A percentile compares a stretch with the other conserved stretches of the same genome.
Evolutionary conservation across 108 stramenopile genomes (phyloP).

Genomic region (Mediolabrus comicus): DNA sequence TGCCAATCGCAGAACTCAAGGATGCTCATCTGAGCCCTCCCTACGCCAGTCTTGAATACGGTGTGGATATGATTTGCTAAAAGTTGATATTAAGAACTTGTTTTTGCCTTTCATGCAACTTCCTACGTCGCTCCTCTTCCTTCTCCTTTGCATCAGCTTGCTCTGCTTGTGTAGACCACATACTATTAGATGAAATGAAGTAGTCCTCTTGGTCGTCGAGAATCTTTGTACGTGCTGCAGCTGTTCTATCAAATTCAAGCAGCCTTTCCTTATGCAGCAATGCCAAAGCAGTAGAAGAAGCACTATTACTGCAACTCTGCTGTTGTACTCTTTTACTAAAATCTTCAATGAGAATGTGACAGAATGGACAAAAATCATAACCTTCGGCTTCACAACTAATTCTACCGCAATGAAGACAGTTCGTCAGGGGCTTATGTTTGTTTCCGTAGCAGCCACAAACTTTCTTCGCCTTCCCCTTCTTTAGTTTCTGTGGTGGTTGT

Average conservation of each 20-base stretch:
- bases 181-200: constrained; percentile 27
- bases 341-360: constrained; percentile 26
- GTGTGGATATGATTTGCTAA: no score
- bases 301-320: neutral
- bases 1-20: no score
- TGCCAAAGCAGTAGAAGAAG: constrained; percentile 23
- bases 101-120: constrained; percentile 32
- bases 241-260: constrained; percentile 42
- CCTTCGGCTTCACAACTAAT: constrained; percentile 41
- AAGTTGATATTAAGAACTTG: constrained; percentile 20
- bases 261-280: constrained; percentile 44
- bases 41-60: no score
- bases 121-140: constrained; percentile 22
- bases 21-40: no score
- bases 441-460: constrained; percentile 44
- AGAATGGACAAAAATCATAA: constrained; percentile 45
- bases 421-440: constrained; percentile 32
- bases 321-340: neutral
- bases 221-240: constrained; percentile 33
- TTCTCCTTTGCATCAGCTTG: constrained; percentile 11
- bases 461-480: constrained; percentile 25
- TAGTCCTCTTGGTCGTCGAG: constrained; percentile 57
- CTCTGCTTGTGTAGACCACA: constrained; percentile 40
- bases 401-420: constrained; percentile 46
- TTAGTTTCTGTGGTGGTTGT: constrained; percentile 4